These are phyloP conservation scores for Pythium utonaiense DNA, from an alignment of 352 stramenopile species.

Conservation along the genomic window DNA sequence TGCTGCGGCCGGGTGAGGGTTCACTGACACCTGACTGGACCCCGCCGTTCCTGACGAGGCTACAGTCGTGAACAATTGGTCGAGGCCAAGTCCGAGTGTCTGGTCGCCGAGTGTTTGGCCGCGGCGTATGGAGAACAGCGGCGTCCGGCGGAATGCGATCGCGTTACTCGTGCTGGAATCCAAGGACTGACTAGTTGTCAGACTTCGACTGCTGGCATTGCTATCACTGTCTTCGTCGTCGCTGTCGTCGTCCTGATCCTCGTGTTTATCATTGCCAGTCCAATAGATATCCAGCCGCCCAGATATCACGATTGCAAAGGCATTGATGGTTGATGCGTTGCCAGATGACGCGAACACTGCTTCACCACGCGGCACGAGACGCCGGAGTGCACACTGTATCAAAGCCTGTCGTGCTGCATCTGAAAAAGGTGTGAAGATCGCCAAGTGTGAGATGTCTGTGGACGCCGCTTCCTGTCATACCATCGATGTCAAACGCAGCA, in stretches of 20 bases:
- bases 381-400: constrained; percentile 25
- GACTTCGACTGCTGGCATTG: not conserved
- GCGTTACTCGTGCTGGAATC: not conserved
- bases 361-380: constrained; percentile 9
- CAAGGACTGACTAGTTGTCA: not conserved
- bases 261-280: constrained; percentile 16
- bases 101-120: constrained; percentile 58
- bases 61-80: constrained; percentile 20
- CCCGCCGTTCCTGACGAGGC: not conserved
- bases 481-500: not conserved
- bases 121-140: constrained; percentile 29
- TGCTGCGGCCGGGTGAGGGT: not conserved
- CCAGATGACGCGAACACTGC: constrained; percentile 6
- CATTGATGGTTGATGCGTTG: not conserved
- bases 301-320: constrained; percentile 35
- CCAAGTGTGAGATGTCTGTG: constrained; percentile 37
- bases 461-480: constrained; percentile 26
- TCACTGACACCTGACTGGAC: not conserved
- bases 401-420: constrained; percentile 28
- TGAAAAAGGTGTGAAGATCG: constrained; percentile 39
- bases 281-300: constrained; percentile 50
- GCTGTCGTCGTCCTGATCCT: not conserved
- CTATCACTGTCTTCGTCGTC: not conserved
- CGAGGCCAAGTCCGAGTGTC: constrained; percentile 40
- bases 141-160: not conserved